Evolutionary conservation across 331 rosid species (phyloP).

Genomic region (Pyracantha coccinea): DNA sequence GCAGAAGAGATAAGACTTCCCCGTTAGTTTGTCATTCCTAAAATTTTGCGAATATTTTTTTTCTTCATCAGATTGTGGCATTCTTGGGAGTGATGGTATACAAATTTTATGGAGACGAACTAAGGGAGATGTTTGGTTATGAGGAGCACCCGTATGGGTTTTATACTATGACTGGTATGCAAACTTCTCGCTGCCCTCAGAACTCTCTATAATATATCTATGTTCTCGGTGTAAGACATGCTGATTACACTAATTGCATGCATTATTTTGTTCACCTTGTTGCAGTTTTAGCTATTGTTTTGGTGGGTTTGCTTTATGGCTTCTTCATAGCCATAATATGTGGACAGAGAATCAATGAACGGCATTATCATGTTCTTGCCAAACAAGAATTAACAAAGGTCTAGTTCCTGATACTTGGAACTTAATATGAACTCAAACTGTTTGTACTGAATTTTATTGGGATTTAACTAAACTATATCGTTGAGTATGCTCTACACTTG

Average conservation of each 20-base stretch:
- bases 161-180: conserved; percentile 93
- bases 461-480: not conserved
- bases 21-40: conserved; percentile 1
- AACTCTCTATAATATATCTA: not conserved
- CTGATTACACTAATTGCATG: not conserved
- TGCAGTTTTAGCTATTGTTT: conserved; percentile 87
- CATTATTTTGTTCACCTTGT: not conserved
- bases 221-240: not conserved
- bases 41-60: conserved; percentile 5
- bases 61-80: conserved; percentile 72
- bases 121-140: conserved; percentile 96
- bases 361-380: conserved; percentile 98
- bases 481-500: not conserved
- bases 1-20: not conserved
- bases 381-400: conserved; percentile 97
- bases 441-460: not conserved
- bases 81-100: conserved; percentile 89
- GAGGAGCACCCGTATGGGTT: conserved; percentile 98
- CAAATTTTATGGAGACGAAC: conserved; percentile 92
- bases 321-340: conserved; percentile 98
- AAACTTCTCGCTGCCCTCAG: conserved; percentile 5
- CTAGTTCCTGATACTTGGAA: conserved; percentile 12
- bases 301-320: conserved; percentile 97
- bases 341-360: conserved; percentile 95
- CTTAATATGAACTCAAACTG: not conserved